A percentile compares a stretch with the other conserved stretches of the same genome.
Conservation (phyloP, 257 asterid genomes). For the Ilex aquifolium region DNA sequence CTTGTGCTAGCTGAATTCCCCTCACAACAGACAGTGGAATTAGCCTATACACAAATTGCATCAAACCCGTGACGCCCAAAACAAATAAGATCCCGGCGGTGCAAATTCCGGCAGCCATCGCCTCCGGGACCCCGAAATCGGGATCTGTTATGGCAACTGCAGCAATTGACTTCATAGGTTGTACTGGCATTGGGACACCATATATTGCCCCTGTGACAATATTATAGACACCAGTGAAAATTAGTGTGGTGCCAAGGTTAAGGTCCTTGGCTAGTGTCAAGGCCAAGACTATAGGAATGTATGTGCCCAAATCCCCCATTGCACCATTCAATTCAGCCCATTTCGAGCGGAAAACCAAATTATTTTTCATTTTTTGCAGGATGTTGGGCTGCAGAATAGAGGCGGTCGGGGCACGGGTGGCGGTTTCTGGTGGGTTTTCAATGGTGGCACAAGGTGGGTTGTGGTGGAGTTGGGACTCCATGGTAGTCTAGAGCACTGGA, state of each 20-base stretch:
- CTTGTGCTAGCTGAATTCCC: constrained; percentile 86
- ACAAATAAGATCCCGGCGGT: constrained; percentile 48
- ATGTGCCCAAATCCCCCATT: constrained; percentile 86
- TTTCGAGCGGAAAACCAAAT: constrained; percentile 44
- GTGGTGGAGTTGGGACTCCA: neutral
- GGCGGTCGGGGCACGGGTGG: constrained; percentile 6
- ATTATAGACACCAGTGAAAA: constrained; percentile 68
- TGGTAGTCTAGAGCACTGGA: neutral
- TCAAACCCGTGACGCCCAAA: constrained; percentile 54
- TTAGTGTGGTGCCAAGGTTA: constrained; percentile 66
- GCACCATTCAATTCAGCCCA: constrained; percentile 77
- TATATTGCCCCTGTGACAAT: constrained; percentile 59
- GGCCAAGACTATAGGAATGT: constrained; percentile 59
- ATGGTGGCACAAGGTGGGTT: neutral
- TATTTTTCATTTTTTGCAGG: constrained; percentile 27
- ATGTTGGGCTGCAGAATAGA: constrained; percentile 10
- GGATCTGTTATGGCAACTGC: constrained; percentile 66
- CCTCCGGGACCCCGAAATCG: constrained; percentile 57
- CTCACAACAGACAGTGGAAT: constrained; percentile 67
- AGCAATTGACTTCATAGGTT: constrained; percentile 87
- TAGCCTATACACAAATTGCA: constrained; percentile 53
- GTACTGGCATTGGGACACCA: constrained; percentile 82
- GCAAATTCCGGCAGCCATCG: constrained; percentile 80
- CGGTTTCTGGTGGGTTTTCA: constrained; percentile 17
- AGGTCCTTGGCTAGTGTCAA: constrained; percentile 60